These are phyloP conservation scores for Jackrogersella multiformis DNA, from an alignment of 495 filamentous ascomycete species.

Conservation along the genomic window DNA sequence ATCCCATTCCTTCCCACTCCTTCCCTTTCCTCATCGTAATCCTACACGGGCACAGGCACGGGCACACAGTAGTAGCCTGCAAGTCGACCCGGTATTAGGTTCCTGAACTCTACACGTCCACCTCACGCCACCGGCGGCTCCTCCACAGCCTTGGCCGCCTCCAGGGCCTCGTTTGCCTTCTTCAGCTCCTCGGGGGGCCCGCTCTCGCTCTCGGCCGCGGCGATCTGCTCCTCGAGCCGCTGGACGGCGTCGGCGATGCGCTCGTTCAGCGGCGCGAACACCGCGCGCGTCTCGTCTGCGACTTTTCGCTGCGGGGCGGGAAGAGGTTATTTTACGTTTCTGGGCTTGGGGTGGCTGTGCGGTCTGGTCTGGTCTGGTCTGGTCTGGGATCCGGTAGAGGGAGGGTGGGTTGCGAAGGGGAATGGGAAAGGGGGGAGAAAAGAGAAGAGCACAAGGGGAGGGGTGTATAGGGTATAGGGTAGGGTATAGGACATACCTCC, in stretches of 20 bases:
- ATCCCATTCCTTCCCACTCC: slow-evolving; percentile 15
- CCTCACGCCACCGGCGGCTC: slow-evolving; percentile 44
- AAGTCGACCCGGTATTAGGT: slow-evolving; percentile 18
- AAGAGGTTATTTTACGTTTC: too few relatives aligned
- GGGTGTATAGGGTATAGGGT: too few relatives aligned
- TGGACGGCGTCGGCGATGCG: slow-evolving; percentile 73
- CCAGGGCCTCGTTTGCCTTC: slow-evolving; percentile 64
- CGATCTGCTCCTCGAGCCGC: slow-evolving; percentile 69
- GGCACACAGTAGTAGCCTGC: not conserved
- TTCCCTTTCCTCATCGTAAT: too few relatives aligned
- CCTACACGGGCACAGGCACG: not conserved
- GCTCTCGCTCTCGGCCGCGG: slow-evolving; percentile 64
- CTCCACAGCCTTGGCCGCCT: slow-evolving; percentile 51
- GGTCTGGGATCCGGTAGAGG: too few relatives aligned
- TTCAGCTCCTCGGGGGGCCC: slow-evolving; percentile 68
- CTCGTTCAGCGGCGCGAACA: slow-evolving; percentile 73
- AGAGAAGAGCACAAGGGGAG: too few relatives aligned
- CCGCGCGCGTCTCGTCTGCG: slow-evolving; percentile 81
- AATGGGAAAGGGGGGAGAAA: too few relatives aligned
- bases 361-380: too few relatives aligned
- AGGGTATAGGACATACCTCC: slow-evolving; percentile 74
- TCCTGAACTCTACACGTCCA: slow-evolving; percentile 21
- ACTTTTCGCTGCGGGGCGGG: slow-evolving; percentile 69
- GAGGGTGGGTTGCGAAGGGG: too few relatives aligned
- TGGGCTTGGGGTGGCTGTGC: too few relatives aligned